Conservation (phyloP, 371 early-diverging fungal genomes). For the Mortierella sp. region DNA sequence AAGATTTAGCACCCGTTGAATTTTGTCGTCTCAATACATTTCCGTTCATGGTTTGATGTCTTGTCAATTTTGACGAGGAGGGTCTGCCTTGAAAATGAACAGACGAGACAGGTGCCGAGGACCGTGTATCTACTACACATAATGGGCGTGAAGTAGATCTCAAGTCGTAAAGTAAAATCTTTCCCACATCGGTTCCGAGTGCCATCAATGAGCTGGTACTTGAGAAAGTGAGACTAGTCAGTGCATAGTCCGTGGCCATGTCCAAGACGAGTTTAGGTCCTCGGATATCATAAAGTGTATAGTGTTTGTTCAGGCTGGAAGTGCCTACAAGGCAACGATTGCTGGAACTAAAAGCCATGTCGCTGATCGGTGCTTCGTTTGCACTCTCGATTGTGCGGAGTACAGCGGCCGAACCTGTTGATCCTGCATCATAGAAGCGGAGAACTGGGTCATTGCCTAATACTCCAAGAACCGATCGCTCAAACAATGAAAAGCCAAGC, state of each 20-base stretch:
- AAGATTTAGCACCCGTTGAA: slow-evolving; percentile 26
- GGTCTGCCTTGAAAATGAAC: slow-evolving; percentile 53
- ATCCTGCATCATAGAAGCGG: slow-evolving; percentile 62
- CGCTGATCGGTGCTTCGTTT: slow-evolving; percentile 58
- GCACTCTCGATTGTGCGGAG: slow-evolving; percentile 53
- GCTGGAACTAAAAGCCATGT: slow-evolving; percentile 62
- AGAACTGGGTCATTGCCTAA: slow-evolving; percentile 63
- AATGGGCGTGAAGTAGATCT: slow-evolving; percentile 47
- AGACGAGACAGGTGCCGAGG: slow-evolving; percentile 38
- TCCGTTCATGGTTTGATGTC: slow-evolving; percentile 31
- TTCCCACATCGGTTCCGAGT: slow-evolving; percentile 57
- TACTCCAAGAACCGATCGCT: slow-evolving; percentile 56
- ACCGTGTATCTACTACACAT: slow-evolving; percentile 35
- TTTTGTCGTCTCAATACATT: slow-evolving; percentile 36
- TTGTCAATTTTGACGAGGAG: slow-evolving; percentile 13
- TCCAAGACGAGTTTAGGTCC: slow-evolving; percentile 49
- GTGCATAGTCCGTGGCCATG: slow-evolving; percentile 38
- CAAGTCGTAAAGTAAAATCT: slow-evolving; percentile 53
- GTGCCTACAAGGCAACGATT: slow-evolving; percentile 61
- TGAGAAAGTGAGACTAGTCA: slow-evolving; percentile 56
- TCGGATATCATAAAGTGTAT: slow-evolving; percentile 60
- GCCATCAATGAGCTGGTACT: slow-evolving; percentile 55
- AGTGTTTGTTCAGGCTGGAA: slow-evolving; percentile 59
- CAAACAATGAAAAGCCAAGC: slow-evolving; percentile 53
- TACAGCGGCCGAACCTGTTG: slow-evolving; percentile 36